A percentile compares a stretch with the other conserved stretches of the same genome.
These are phyloP conservation scores for Pugionium dolabratum DNA, from an alignment of 345 rosid species.

Conservation along the genomic window DNA sequence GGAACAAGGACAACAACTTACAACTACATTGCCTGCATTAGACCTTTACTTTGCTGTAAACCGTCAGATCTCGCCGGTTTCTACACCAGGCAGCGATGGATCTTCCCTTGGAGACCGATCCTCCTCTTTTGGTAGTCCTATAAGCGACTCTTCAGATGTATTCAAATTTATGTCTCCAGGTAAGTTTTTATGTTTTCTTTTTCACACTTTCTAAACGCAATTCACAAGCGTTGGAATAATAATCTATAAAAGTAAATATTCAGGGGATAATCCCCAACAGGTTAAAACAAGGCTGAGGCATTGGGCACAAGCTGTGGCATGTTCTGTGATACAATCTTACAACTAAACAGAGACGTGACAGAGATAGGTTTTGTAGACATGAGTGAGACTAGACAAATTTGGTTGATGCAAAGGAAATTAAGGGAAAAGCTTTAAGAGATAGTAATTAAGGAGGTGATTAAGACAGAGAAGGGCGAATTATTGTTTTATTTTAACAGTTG, in stretches of 20 bases:
- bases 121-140: conserved; percentile 65
- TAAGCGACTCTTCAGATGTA: conserved; percentile 54
- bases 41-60: conserved; percentile 89
- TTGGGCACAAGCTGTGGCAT: conserved; percentile 73
- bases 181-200: conserved; percentile 25
- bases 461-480: neutral
- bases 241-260: neutral
- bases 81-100: conserved; percentile 63
- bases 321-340: conserved; percentile 53
- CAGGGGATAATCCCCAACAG: conserved; percentile 69
- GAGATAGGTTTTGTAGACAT: no score
- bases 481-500: neutral
- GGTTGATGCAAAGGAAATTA: conserved; percentile 8
- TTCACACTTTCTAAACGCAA: neutral
- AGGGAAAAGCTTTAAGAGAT: conserved; percentile 9
- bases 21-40: conserved; percentile 81
- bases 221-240: neutral
- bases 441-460: conserved; percentile 12
- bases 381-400: neutral
- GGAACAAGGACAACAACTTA: conserved; percentile 67
- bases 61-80: conserved; percentile 72
- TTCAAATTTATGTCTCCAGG: conserved; percentile 88
- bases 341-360: conserved; percentile 22
- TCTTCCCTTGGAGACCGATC: conserved; percentile 53
- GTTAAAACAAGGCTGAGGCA: conserved; percentile 63